phyloP scores from a whole-genome alignment of 2,329 filamentous ascomycete species.

The Lanzia echinophila region DNA sequence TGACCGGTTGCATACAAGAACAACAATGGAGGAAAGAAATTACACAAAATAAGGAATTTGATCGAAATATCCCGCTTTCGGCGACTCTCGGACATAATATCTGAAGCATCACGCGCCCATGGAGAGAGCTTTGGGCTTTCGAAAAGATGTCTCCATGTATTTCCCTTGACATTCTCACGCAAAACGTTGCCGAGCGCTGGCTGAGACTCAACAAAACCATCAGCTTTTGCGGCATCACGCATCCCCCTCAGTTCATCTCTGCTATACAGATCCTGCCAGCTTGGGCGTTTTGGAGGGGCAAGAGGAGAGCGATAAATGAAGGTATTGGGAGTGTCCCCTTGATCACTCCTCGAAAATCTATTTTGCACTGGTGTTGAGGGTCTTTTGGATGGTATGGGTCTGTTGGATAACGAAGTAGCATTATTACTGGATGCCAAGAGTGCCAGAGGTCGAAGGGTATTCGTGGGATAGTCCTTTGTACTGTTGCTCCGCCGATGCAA shows the following conservation, averaged over 20 bases:
- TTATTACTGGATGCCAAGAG: conserved; percentile 12
- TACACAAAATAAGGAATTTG: conserved; percentile 20
- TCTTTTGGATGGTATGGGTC: neutral
- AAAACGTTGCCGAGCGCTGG: neutral
- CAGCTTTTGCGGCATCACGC: conserved; percentile 16
- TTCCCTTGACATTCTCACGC: neutral
- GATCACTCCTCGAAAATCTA: neutral
- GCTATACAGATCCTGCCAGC: conserved; percentile 25
- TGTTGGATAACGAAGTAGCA: neutral
- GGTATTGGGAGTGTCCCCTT: conserved; percentile 9
- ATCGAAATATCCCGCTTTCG: conserved; percentile 21
- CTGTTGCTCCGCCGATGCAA: neutral
- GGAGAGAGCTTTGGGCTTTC: conserved; percentile 17
- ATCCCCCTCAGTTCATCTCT: conserved; percentile 16
- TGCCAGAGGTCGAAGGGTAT: conserved; percentile 20
- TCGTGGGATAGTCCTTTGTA: conserved; percentile 18
- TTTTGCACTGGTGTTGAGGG: conserved; percentile 9
- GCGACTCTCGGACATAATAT: conserved; percentile 9
- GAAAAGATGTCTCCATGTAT: conserved; percentile 14
- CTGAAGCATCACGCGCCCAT: conserved; percentile 16
- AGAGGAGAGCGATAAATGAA: conserved; percentile 26
- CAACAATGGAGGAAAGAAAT: conserved; percentile 25
- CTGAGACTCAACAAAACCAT: conserved; percentile 16
- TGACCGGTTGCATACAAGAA: conserved; percentile 21
- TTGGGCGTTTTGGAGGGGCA: conserved; percentile 22